Percentiles rank a stretch among this genome's conserved stretches.
Evolutionary conservation across 2,329 filamentous ascomycete genomes (phyloP).

Genomic region (Stachybotrys chartarum): DNA sequence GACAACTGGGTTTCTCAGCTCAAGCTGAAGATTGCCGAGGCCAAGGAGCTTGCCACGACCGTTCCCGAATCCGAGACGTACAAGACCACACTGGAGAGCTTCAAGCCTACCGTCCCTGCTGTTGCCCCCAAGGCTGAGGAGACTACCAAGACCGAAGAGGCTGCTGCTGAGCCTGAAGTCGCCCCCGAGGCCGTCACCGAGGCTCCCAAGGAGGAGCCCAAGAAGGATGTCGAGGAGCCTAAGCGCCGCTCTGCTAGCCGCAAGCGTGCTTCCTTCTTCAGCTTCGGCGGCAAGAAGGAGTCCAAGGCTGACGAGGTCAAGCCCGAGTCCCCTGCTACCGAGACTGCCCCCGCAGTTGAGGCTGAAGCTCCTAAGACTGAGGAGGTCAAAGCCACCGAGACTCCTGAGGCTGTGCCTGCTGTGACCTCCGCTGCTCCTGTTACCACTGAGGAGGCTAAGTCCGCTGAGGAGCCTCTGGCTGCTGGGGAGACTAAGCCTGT

Average conservation of each 20-base stretch:
- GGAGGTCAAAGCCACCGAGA: slow-evolving; percentile 14
- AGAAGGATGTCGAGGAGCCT: slow-evolving; percentile 44
- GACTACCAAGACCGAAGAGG: slow-evolving; percentile 23
- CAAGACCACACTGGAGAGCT: slow-evolving; percentile 75
- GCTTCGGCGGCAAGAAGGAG: slow-evolving; percentile 50
- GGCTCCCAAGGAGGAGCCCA: slow-evolving; percentile 24
- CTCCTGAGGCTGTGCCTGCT: slow-evolving; percentile 24
- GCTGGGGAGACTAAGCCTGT: slow-evolving; percentile 31
- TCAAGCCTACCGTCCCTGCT: slow-evolving; percentile 40
- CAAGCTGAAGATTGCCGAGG: slow-evolving; percentile 76
- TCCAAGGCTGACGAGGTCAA: slow-evolving; percentile 28
- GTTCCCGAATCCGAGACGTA: slow-evolving; percentile 77
- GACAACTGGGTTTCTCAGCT: slow-evolving; percentile 87
- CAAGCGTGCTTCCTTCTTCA: slow-evolving; percentile 61
- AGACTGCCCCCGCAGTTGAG: slow-evolving; percentile 7
- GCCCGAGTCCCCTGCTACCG: slow-evolving; percentile 12
- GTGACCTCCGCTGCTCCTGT: slow-evolving; percentile 27
- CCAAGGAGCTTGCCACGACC: slow-evolving; percentile 69
- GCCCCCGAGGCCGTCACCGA: slow-evolving; percentile 28
- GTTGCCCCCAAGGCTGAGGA: slow-evolving; percentile 28
- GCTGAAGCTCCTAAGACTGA: slow-evolving; percentile 25
- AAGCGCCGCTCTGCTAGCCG: slow-evolving; percentile 58
- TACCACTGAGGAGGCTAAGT: slow-evolving; percentile 23
- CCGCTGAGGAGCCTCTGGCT: slow-evolving; percentile 20
- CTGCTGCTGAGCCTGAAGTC: slow-evolving; percentile 29